These are phyloP conservation scores for Skeletonema costatum DNA, from an alignment of 108 stramenopile genomes.

Conservation along the genomic window DNA sequence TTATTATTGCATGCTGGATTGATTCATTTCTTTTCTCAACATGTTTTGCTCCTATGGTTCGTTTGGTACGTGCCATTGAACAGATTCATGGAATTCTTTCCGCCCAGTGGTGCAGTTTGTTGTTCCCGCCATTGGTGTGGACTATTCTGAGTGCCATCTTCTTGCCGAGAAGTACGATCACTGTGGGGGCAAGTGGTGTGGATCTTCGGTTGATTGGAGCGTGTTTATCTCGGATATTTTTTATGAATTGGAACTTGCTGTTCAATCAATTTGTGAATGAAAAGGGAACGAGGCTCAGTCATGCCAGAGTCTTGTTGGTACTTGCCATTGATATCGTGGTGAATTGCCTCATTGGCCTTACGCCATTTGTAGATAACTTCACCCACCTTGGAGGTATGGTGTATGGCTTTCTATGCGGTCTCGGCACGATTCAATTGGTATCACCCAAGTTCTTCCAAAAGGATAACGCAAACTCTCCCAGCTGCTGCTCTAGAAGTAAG, in stretches of 20 bases:
- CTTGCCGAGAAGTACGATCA: slow-evolving; percentile 88
- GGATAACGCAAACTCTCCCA: slow-evolving; percentile 34
- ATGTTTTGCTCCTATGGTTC: slow-evolving; percentile 90
- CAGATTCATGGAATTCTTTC: slow-evolving; percentile 77
- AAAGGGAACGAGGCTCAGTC: slow-evolving; percentile 66
- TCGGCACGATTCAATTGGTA: slow-evolving; percentile 79
- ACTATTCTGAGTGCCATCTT: slow-evolving; percentile 89
- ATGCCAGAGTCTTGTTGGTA: slow-evolving; percentile 69
- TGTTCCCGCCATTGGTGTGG: slow-evolving; percentile 83
- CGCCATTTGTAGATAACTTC: slow-evolving; percentile 92
- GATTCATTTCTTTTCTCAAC: slow-evolving; percentile 92
- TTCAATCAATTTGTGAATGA: slow-evolving; percentile 78
- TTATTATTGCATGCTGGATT: slow-evolving; percentile 97
- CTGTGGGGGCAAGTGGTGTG: slow-evolving; percentile 93
- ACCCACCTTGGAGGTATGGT: slow-evolving; percentile 72
- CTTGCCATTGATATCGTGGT: slow-evolving; percentile 81
- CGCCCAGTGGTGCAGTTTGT: slow-evolving; percentile 70
- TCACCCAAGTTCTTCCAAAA: slow-evolving; percentile 78
- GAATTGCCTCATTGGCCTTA: slow-evolving; percentile 84
- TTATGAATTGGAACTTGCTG: slow-evolving; percentile 92
- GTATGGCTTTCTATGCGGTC: slow-evolving; percentile 78
- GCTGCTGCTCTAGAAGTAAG: slow-evolving; percentile 54
- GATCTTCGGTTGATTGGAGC: slow-evolving; percentile 93
- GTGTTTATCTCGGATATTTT: slow-evolving; percentile 86
- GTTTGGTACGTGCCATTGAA: slow-evolving; percentile 92